Base-by-base conservation (phyloP, 2,329 filamentous ascomycete species). In the Alternaria incomplexa region DNA sequence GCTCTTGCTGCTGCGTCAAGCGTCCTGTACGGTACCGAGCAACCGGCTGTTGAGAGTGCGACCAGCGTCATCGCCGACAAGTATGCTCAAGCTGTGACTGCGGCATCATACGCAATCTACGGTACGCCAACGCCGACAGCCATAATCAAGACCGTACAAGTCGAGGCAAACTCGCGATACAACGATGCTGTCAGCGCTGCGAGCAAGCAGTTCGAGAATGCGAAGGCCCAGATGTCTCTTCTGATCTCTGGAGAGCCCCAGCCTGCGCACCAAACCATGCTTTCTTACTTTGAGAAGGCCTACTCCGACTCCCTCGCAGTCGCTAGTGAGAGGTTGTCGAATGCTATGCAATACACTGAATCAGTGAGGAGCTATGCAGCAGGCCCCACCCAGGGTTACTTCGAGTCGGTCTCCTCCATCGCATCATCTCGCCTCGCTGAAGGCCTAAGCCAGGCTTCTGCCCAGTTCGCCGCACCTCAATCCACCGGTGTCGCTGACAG, bases 381-480 rank as follows among this genome's bases (percentile, higher is more conserved):
- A 20, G 75, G 77, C n/a, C 79, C 81, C 3, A 81, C 81, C 5
- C 82, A 83, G 63, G 84, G 83, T 12, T 82, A 84, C 10, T 79
- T 88, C 17, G 83, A 85, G 62, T 88, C 85, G 6, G 85, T 90
- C 28, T 87, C 86, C 55, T 89, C 90, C 0, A 87, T 93, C 67
- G 93, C 92, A 0, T 87, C 91, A 0, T 88, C 90, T 30, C 87
- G 87, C 59, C 83, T 95, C 15, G 86, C 88, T 13, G 89, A 93
- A 71, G 91, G 90, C n/a, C 83, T 92, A 6, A 85, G 86, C 56
- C 86, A 86, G 75, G 92, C 92, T 7, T 91, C 91, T 56, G 85
- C 89, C 36, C 91, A 93, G 63, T 92, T 92, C 69, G 85, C 92
- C 70, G 85, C 89, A 53, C 85, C 88, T 13, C 86, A 89, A 44